These are phyloP conservation scores for Alternaria panax DNA, from an alignment of 2,329 filamentous ascomycete genomes.

Conservation along the genomic window DNA sequence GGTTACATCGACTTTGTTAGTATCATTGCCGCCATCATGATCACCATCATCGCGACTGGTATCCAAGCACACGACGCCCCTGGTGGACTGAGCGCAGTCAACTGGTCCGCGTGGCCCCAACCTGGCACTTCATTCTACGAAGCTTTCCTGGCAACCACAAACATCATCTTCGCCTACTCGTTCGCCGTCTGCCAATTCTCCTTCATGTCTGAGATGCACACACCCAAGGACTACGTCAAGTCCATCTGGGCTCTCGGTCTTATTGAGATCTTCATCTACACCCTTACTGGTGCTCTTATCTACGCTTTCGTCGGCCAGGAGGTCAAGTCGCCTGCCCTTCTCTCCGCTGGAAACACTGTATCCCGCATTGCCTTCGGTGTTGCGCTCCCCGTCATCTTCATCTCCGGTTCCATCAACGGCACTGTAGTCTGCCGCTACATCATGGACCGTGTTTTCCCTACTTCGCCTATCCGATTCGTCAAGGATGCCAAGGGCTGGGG, in stretches of 20 bases:
- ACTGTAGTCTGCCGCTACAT: constrained; percentile 73
- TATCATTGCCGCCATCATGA: constrained; percentile 69
- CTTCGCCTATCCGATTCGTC: constrained; percentile 57
- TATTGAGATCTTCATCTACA: constrained; percentile 66
- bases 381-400: constrained; percentile 74
- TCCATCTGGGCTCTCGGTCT: constrained; percentile 64
- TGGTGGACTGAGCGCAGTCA: constrained; percentile 35
- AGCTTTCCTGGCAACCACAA: constrained; percentile 59
- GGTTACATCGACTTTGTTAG: constrained; percentile 65
- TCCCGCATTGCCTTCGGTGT: constrained; percentile 76
- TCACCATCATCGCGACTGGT: constrained; percentile 74
- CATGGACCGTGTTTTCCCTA: constrained; percentile 67
- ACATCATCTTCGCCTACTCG: constrained; percentile 43
- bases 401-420: constrained; percentile 74
- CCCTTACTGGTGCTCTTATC: constrained; percentile 72
- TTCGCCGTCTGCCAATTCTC: constrained; percentile 74
- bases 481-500: constrained; percentile 50
- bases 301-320: constrained; percentile 71
- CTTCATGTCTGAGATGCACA: constrained; percentile 72
- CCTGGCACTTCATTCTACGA: constrained; percentile 66
- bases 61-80: constrained; percentile 42
- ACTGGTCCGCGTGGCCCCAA: constrained; percentile 46
- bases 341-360: constrained; percentile 65
- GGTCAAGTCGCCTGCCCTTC: constrained; percentile 70
- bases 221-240: constrained; percentile 69